Evolutionary conservation across 176 grass and related monocot species (phyloP), one percentile per base, ranked within the genome.

Genomic region (Carex kokanica): DNA sequence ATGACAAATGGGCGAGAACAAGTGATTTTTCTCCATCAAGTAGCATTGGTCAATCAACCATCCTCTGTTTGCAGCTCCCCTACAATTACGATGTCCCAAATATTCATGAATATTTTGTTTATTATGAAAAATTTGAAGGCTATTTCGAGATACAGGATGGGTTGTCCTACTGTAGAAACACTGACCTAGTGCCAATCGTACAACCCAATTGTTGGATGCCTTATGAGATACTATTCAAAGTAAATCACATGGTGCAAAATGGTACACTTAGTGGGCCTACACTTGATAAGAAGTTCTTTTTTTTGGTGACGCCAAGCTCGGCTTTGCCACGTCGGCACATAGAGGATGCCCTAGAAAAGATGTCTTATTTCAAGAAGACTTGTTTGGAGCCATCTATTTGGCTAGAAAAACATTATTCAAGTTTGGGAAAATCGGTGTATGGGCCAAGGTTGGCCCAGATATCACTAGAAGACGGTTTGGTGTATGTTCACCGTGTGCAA

Each of bases 181-280:
- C 69, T 18, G 0, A 23, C 72, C 70, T 93, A 52, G 92, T 94
- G 83, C 92, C 92, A 4, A 66, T 94, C 70, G 90, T 94, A 53
- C 87, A 93, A 84, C 40, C 92, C 80, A 83, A 9, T 78, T 81
- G 83, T 69, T n/a, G 89, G 36, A 63, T 97, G 1, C 88, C 92
- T 21, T 98, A 93, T 34, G 86, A 89, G 49, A 88, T 94, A 81
- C 84, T 94, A 24, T 98, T 93, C 85, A 93, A 90, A 85, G 88
- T 98, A 49, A 98, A 98, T 86, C 80, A 92, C 64, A 83, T 98
- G 87, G 95, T 98, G 84, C 95, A 98, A 85, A 92, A 91, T 63
- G 95, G 95, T 27, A 93, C 79, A 74, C 87, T 98, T 67, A 93
- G 89, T 69, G 92, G 92, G 32, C 92, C 90, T 38, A 92, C 90